phyloP scores from a whole-genome alignment of 2,329 filamentous ascomycete species.

The Stachybotrys echinatus region DNA sequence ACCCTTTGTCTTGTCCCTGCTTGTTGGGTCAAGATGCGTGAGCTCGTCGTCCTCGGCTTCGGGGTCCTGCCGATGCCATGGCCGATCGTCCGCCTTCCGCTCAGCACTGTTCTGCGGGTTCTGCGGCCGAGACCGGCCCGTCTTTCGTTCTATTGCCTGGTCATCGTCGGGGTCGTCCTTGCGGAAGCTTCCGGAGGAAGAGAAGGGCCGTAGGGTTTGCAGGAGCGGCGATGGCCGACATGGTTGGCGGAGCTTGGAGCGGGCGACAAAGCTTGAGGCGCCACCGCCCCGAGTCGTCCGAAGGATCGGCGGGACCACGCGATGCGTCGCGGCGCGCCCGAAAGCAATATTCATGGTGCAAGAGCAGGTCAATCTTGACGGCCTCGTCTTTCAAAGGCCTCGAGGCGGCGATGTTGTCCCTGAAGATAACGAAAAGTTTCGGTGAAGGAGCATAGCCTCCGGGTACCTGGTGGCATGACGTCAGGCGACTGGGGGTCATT shows the following conservation, averaged over 20 bases:
- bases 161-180: not conserved
- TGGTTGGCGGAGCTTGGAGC: not conserved
- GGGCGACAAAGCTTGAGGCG: not conserved
- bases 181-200: not conserved
- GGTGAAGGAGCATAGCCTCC: not conserved
- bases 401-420: not conserved
- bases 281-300: not conserved
- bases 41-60: constrained; percentile 8
- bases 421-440: not conserved
- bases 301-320: not conserved
- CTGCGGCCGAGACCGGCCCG: not conserved
- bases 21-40: constrained; percentile 10
- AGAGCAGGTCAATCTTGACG: too few relatives aligned
- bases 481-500: not conserved
- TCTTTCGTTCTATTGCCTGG: not conserved
- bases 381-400: too few relatives aligned
- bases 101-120: constrained; percentile 15
- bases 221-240: not conserved
- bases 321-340: not conserved
- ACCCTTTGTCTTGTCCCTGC: constrained; percentile 16
- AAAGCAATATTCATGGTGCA: not conserved
- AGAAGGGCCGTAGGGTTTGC: not conserved
- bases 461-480: not conserved
- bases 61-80: constrained; percentile 16
- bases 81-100: constrained; percentile 16